Evolutionary conservation across 2,329 filamentous ascomycete genomes (phyloP).

Genomic region (Raffaelea ambrosiae): DNA sequence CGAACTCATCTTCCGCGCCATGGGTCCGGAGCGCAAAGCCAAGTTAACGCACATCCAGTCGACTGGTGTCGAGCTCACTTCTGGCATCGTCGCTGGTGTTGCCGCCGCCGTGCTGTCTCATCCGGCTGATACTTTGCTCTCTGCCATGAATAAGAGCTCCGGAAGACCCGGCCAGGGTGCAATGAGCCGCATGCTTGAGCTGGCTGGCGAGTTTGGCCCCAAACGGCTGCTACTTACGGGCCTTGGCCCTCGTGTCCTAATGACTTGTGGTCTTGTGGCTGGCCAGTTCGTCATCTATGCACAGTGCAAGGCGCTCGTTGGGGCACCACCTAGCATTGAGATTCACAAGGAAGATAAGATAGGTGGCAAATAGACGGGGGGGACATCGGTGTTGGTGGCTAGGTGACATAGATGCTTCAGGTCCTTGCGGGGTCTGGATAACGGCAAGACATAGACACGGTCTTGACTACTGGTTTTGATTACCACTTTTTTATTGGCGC

Average conservation of each 20-base stretch:
- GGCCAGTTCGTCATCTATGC: slow-evolving; percentile 48
- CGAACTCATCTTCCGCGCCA: slow-evolving; percentile 60
- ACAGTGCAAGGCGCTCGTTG: slow-evolving; percentile 43
- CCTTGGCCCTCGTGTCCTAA: slow-evolving; percentile 41
- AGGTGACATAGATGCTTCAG: no score
- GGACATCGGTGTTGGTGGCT: no score
- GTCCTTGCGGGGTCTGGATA: no score
- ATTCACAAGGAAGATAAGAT: slow-evolving; percentile 38
- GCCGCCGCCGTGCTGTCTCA: slow-evolving; percentile 84
- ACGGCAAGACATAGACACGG: no score
- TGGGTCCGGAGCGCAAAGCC: slow-evolving; percentile 61
- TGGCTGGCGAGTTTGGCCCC: slow-evolving; percentile 42
- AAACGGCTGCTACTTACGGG: slow-evolving; percentile 37
- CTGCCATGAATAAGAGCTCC: slow-evolving; percentile 47
- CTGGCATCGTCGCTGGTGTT: slow-evolving; percentile 80
- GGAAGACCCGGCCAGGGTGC: slow-evolving; percentile 38
- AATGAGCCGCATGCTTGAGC: slow-evolving; percentile 42
- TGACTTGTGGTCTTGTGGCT: slow-evolving; percentile 44
- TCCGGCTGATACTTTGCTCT: slow-evolving; percentile 63
- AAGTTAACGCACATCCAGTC: slow-evolving; percentile 61
- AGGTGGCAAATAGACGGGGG: background rate
- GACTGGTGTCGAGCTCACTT: slow-evolving; percentile 77
- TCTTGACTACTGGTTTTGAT: no score
- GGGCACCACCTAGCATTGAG: slow-evolving; percentile 41
- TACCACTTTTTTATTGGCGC: no score